Conservation (phyloP, 202 grass and related monocot species). For the Dendrocalamus latiflorus region DNA sequence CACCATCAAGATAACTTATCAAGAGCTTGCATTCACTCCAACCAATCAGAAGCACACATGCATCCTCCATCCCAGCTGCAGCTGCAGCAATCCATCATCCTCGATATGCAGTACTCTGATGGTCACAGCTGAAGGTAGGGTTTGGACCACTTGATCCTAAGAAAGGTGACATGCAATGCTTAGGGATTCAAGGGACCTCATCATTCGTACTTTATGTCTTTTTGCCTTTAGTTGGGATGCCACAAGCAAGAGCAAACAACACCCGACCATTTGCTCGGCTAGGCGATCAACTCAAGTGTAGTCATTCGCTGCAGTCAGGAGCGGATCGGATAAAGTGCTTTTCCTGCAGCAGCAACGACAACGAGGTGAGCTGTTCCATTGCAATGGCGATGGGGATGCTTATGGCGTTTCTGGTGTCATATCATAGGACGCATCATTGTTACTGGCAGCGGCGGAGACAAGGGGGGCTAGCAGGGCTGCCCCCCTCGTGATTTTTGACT, state of each 20-base stretch:
- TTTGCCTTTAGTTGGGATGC: slow-evolving; percentile 28
- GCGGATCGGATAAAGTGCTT: neutral
- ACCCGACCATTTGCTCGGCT: neutral
- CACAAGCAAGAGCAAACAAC: neutral
- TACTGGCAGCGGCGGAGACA: neutral
- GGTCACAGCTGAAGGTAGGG: slow-evolving; percentile 30
- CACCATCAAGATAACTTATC: neutral
- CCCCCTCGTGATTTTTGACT: too few species aligned
- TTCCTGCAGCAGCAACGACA: slow-evolving; percentile 6
- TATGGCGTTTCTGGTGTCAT: neutral
- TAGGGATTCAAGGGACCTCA: slow-evolving; percentile 1
- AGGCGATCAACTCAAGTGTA: slow-evolving; percentile 5
- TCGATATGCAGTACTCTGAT: slow-evolving; percentile 18
- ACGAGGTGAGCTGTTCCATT: slow-evolving; percentile 1
- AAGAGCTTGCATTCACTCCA: slow-evolving; percentile 30
- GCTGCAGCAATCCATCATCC: slow-evolving; percentile 26
- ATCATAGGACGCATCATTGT: neutral
- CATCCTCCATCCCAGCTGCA: neutral
- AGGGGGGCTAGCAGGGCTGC: too few species aligned
- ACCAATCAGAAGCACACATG: slow-evolving; percentile 19
- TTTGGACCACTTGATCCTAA: slow-evolving; percentile 31
- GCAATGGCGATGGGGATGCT: neutral
- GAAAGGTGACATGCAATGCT: slow-evolving; percentile 28
- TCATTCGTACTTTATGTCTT: slow-evolving; percentile 29
- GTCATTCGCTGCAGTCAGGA: slow-evolving; percentile 37